Base-by-base conservation (phyloP, 768 basidiomycete species). In the Suillus lakei region DNA sequence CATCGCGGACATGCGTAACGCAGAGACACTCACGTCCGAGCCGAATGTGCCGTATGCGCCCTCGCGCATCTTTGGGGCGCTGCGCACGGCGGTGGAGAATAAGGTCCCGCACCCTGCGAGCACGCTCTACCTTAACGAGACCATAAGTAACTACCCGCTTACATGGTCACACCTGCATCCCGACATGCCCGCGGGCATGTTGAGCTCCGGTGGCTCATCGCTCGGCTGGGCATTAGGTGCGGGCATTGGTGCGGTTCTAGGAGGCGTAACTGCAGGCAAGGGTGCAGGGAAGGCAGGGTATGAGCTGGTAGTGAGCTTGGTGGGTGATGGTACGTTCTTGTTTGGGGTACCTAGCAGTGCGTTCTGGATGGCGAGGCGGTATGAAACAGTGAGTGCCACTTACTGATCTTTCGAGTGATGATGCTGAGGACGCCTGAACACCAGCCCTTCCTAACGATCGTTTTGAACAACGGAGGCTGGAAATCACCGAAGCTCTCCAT, bases 381-480 rank as follows among this genome's bases (percentile, higher is more conserved):
- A 92, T 72, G 75, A 87, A 38, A 88, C 90, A 28, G 90, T 91
- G 63, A 65, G 83, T 73, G 2, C 18, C 39, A 16, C 38, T 23
- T n/a, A 9, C 44, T 13, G n/a, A 21, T 16, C 6, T 28, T 30
- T 21, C 5, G 38, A 30, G 41, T 46, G 10, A 39, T 60, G 34
- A 4, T 3, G 23, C 39, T 38, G 21, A 34, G 16, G 28, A 26
- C 1, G 6, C 30, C 21, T 15, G 18, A 28, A 23, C 30, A 10
- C 10, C 64, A 90, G 89, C 91, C 90, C 1, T 91, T 90, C 78
- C 73, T 91, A 32, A 91, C 89, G 0, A 79, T 92, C 67, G 79
- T 92, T 1, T 74, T 92, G 16, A 91, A 91, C 72, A 92, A 92
- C 64, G 89, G 89, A 0, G 89, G 88, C 0, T 89, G 88, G 89